These are phyloP conservation scores for Leishmania gerbilli DNA, from an alignment of 208 protist genomes.

Conservation along the genomic window DNA sequence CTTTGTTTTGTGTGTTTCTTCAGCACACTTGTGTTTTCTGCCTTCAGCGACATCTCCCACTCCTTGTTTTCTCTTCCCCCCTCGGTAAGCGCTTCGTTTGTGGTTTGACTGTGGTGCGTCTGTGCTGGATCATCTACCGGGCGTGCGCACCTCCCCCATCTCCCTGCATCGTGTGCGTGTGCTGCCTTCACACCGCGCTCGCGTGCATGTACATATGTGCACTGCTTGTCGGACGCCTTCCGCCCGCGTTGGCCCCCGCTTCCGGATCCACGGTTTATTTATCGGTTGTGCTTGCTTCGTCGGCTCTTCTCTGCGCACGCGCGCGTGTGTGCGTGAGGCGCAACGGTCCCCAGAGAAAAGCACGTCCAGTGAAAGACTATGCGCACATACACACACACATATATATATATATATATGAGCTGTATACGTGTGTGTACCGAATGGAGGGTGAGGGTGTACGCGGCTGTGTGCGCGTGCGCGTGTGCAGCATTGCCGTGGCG, in stretches of 20 bases:
- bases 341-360: not conserved
- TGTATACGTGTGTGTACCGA: not conserved
- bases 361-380: not conserved
- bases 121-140: not conserved
- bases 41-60: not conserved
- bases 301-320: not conserved
- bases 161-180: not conserved
- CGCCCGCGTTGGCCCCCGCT: not conserved
- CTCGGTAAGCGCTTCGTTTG: not conserved
- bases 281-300: not conserved
- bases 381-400: too few relatives aligned
- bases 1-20: not conserved
- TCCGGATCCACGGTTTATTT: not conserved
- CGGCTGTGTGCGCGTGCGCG: not conserved
- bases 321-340: not conserved
- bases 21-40: not conserved
- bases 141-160: not conserved
- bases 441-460: not conserved
- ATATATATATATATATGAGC: not conserved
- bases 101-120: not conserved
- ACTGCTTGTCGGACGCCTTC: not conserved
- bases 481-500: not conserved
- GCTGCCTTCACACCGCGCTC: not conserved
- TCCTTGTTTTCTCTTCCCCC: not conserved
- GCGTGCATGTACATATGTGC: not conserved